Conservation (phyloP, 140 eudicot genomes). For the Artemisia princeps region DNA sequence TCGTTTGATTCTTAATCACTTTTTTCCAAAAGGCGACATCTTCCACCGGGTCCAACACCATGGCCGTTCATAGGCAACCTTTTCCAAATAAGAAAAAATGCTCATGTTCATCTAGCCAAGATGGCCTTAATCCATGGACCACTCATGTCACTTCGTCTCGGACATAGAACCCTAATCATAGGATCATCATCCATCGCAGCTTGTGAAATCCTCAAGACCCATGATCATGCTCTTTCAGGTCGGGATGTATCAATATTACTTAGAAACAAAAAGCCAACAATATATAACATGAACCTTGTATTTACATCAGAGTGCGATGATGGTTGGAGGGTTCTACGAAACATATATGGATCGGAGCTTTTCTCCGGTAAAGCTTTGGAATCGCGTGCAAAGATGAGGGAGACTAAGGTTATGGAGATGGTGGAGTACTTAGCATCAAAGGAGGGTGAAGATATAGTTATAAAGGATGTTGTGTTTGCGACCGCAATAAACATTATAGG, state of each 20-base stretch:
- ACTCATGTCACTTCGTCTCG: conserved; percentile 36
- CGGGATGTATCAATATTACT: conserved; percentile 26
- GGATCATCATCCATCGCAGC: conserved; percentile 40
- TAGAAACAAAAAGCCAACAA: conserved; percentile 22
- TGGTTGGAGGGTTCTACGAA: neutral
- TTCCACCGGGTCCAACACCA: conserved; percentile 47
- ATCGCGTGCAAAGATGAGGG: conserved; percentile 17
- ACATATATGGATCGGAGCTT: neutral
- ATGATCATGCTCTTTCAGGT: conserved; percentile 37
- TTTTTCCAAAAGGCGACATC: conserved; percentile 15
- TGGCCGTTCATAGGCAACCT: conserved; percentile 49
- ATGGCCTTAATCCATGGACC: conserved; percentile 36
- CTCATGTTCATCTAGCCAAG: conserved; percentile 27
- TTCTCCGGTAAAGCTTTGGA: neutral
- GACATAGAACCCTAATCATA: conserved; percentile 26
- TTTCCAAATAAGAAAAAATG: conserved; percentile 26
- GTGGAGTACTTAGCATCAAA: conserved; percentile 26
- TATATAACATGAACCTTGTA: conserved; percentile 24
- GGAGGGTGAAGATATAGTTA: conserved; percentile 21
- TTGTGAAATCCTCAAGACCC: conserved; percentile 34
- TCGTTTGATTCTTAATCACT: too few relatives aligned
- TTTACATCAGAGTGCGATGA: conserved; percentile 21
- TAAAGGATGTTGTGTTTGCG: conserved; percentile 26
- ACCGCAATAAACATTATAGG: conserved; percentile 20
- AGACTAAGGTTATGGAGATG: conserved; percentile 37